Conservation (phyloP, 768 basidiomycete genomes). For the Kwoniella bestiolae region DNA sequence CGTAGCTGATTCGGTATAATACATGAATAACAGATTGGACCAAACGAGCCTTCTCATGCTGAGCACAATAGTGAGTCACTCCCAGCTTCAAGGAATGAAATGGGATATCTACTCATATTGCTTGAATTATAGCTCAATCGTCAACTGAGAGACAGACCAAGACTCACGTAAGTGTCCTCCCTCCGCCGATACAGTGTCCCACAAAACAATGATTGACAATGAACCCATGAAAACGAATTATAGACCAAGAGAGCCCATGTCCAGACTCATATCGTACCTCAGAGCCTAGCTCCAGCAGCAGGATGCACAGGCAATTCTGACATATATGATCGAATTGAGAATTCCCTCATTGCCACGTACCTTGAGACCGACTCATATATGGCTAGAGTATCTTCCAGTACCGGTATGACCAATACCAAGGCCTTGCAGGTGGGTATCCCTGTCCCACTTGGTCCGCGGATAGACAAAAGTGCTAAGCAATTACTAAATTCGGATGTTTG, state of each 20-base stretch:
- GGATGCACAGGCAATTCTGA: conserved; percentile 20
- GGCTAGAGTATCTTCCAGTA: conserved; percentile 38
- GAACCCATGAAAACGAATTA: too few species aligned
- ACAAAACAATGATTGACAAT: too few species aligned
- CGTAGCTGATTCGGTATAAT: too few species aligned
- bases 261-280: conserved; percentile 11
- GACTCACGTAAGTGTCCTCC: neutral
- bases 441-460: neutral
- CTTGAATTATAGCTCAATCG: neutral
- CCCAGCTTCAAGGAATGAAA: neutral
- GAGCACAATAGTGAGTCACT: neutral
- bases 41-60: conserved; percentile 6
- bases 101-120: neutral
- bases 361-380: conserved; percentile 46
- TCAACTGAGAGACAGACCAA: neutral
- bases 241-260: conserved; percentile 1
- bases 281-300: conserved; percentile 30
- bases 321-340: conserved; percentile 34
- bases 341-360: conserved; percentile 31
- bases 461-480: neutral
- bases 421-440: conserved; percentile 48
- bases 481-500: neutral
- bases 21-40: neutral
- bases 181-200: too few species aligned
- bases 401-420: conserved; percentile 52